Base-by-base conservation (phyloP, 257 asterid species). In the Petunia secreta region DNA sequence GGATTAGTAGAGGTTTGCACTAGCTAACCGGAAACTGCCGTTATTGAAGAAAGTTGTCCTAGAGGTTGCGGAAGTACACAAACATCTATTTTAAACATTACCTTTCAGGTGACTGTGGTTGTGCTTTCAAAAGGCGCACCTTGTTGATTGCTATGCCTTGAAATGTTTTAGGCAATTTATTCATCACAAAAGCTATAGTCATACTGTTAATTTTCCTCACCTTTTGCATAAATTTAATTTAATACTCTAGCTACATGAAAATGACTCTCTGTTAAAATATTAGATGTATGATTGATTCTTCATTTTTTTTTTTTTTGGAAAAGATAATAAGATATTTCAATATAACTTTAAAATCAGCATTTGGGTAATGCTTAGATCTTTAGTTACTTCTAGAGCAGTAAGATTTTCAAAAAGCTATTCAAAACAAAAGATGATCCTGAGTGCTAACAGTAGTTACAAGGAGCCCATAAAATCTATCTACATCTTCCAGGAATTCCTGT, bases 101-200 rank as follows among this genome's bases (percentile, higher is more conserved):
- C 75, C 34, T 41, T 66, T 71, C 50, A 44, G 40, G 44, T 1
- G 6, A 6, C 39, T 34, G 13, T 71, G 60, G 62, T 71, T 43
- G 3, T 43, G 59, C 59, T 71, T 50, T 11, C 34, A 2, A 50
- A 16, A 15, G 14, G 52, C n/a, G 54, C 48, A 67, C 54, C 52
- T 67, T 67, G 39, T 67, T 41, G 75, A 41, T 67, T n/a, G 8
- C 15, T 50, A 67, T 67, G 75, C 39, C 53, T 43, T 8, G 14
- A 15, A 66, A 66, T 66, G 75, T 66, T 48, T 66, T 7, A 43
- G 55, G 75, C 55, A 41, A 41, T 48, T 8, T 67, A 69, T 71
- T 71, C 4, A 50, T 48, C n/a, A 34, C 44, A 50, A 8, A 48
- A 10, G 60, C 13, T 71, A 50, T 71, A 34, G 39, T 34, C 14